phyloP scores from a whole-genome alignment of 176 grass and related monocot genomes.

The Puccinellia tenuiflora region DNA sequence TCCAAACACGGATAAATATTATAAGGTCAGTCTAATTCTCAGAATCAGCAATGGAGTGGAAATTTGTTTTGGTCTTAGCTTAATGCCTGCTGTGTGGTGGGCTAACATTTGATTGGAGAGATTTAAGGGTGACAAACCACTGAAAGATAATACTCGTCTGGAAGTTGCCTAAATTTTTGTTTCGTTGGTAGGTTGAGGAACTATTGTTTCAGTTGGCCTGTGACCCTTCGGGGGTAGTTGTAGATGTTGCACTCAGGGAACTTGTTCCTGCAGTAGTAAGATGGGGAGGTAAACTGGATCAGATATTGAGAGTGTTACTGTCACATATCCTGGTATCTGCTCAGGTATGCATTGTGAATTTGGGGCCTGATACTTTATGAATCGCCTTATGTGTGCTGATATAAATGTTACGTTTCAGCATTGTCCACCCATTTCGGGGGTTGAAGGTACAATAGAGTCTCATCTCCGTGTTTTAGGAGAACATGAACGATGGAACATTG shows the following conservation, averaged over 20 bases:
- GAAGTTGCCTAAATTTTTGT: constrained; percentile 29
- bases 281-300: constrained; percentile 94
- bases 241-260: constrained; percentile 76
- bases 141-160: constrained; percentile 24
- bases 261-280: constrained; percentile 85
- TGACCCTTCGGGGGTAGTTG: constrained; percentile 83
- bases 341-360: constrained; percentile 54
- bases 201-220: constrained; percentile 92
- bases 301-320: constrained; percentile 76
- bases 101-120: constrained; percentile 21
- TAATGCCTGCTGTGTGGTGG: constrained; percentile 32
- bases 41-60: constrained; percentile 38
- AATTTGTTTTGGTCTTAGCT: constrained; percentile 47
- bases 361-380: constrained; percentile 10
- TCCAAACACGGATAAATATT: constrained; percentile 89
- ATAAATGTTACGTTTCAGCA: constrained; percentile 48
- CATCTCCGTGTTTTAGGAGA: constrained; percentile 80
- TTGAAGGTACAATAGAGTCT: constrained; percentile 88
- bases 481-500: constrained; percentile 91
- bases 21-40: constrained; percentile 74
- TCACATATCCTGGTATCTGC: constrained; percentile 76
- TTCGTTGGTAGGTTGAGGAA: constrained; percentile 79
- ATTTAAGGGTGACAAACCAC: constrained; percentile 12
- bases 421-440: constrained; percentile 89
- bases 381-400: constrained; percentile 22